These are phyloP conservation scores for Penicillium glabrum DNA, from an alignment of 2,329 filamentous ascomycete species.

Conservation along the genomic window DNA sequence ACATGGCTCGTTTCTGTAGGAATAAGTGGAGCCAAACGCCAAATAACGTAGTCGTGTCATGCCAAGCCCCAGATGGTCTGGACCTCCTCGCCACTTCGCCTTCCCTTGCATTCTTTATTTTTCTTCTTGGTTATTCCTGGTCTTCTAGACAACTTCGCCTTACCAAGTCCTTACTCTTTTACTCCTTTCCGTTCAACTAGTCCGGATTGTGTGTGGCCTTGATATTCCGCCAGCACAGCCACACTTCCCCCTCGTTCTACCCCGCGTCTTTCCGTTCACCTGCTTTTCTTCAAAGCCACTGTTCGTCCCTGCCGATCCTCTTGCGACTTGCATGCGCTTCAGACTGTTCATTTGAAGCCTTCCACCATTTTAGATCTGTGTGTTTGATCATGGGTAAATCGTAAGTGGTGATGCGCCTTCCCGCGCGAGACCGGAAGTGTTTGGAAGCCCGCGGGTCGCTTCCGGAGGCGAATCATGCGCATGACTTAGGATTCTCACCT, in stretches of 20 bases:
- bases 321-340: slow-evolving; percentile 8
- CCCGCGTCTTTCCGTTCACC: slow-evolving; percentile 19
- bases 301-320: slow-evolving; percentile 3
- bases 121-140: background rate
- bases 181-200: background rate
- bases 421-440: background rate
- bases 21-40: background rate
- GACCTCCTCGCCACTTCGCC: slow-evolving; percentile 16
- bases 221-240: slow-evolving; percentile 11
- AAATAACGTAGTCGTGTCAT: slow-evolving; percentile 5
- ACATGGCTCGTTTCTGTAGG: background rate
- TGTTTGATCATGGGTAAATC: slow-evolving; percentile 37
- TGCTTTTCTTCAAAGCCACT: slow-evolving; percentile 7
- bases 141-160: background rate
- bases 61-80: slow-evolving; percentile 26
- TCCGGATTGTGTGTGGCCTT: background rate
- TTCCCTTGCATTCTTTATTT: slow-evolving; percentile 2
- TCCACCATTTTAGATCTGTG: slow-evolving; percentile 2
- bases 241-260: slow-evolving; percentile 21
- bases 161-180: background rate
- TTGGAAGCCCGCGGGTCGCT: background rate
- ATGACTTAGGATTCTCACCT: background rate
- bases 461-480: background rate
- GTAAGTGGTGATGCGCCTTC: slow-evolving; percentile 26
- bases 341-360: background rate